Percentiles rank a stretch among this genome's conserved stretches.
phyloP scores from a whole-genome alignment of 345 rosid genomes.

The Lepidium didymum region DNA sequence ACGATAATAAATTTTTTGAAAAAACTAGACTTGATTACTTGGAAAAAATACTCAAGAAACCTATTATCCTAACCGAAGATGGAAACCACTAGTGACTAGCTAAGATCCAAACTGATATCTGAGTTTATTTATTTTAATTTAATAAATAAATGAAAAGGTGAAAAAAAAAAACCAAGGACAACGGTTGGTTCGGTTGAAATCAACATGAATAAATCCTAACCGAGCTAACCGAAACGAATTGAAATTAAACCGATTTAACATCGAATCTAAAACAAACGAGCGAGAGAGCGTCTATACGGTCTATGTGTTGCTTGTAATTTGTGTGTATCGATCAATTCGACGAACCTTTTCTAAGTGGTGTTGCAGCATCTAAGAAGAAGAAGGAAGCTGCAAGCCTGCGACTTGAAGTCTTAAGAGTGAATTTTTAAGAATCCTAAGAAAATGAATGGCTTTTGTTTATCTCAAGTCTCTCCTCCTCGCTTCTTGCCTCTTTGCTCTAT shows the following conservation, averaged over 20 bases:
- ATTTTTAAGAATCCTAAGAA: not conserved
- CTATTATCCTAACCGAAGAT: too few relatives aligned
- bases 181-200: too few relatives aligned
- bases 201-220: too few relatives aligned
- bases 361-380: conserved; percentile 7
- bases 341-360: not conserved
- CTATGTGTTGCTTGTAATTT: not conserved
- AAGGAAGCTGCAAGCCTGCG: conserved; percentile 12
- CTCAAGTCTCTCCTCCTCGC: conserved; percentile 22
- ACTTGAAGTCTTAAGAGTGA: not conserved
- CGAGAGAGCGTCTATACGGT: not conserved
- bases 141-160: too few relatives aligned
- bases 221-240: not conserved
- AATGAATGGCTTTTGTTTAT: conserved; percentile 33
- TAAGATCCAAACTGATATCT: too few relatives aligned
- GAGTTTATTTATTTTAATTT: too few relatives aligned
- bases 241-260: not conserved
- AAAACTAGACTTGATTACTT: too few relatives aligned
- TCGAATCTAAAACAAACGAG: not conserved
- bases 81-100: too few relatives aligned
- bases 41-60: too few relatives aligned
- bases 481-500: conserved; percentile 33
- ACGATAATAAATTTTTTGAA: too few relatives aligned
- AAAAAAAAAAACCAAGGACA: too few relatives aligned
- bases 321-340: not conserved